Evolutionary conservation across 2,329 filamentous ascomycete species (phyloP).

Genomic region (Thielaviopsis populi): DNA sequence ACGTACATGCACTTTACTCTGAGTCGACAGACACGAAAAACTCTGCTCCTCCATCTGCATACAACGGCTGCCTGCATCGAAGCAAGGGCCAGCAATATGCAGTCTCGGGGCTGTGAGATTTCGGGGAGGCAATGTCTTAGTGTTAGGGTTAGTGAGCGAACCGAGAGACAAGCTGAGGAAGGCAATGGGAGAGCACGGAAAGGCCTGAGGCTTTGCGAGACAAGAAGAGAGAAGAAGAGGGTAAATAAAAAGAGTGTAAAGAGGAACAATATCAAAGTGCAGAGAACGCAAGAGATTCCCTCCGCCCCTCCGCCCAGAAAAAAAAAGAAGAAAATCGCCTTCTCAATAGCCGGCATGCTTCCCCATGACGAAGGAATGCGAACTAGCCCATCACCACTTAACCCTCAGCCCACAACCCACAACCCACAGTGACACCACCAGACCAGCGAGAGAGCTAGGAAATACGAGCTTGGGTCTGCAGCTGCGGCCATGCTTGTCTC

Average conservation of each 20-base stretch:
- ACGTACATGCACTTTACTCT: neutral
- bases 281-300: neutral
- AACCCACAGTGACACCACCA: neutral
- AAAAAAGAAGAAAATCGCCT: neutral
- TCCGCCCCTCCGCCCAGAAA: too few species aligned
- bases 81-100: neutral
- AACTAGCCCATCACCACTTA: neutral
- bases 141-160: neutral
- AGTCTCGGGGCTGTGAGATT: neutral
- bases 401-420: neutral
- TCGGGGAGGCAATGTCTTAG: neutral
- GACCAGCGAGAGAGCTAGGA: neutral
- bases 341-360: neutral
- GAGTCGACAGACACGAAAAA: neutral
- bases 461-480: slow-evolving; percentile 8
- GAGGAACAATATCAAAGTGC: too few species aligned
- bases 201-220: neutral
- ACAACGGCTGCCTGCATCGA: neutral
- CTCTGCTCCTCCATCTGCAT: neutral
- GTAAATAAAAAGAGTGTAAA: too few species aligned
- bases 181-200: neutral
- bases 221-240: neutral
- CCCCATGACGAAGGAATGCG: neutral
- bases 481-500: neutral
- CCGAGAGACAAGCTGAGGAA: neutral